phyloP scores from a whole-genome alignment of 2,329 filamentous ascomycete genomes.

The Paradendryphiella salina region DNA sequence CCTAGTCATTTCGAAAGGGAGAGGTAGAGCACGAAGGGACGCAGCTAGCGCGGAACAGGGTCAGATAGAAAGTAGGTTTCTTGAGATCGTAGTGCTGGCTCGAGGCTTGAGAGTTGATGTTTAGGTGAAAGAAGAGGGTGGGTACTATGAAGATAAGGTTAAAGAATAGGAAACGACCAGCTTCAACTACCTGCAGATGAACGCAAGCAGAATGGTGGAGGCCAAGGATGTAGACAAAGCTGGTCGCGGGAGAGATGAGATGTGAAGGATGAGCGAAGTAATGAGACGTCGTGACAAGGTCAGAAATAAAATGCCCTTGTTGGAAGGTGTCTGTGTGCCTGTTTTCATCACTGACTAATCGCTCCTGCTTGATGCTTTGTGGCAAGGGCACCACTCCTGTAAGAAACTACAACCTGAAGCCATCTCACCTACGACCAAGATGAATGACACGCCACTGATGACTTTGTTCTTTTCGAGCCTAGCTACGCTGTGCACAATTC shows the following conservation, averaged over 20 bases:
- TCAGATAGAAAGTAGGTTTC: not conserved
- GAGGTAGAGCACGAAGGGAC: not conserved
- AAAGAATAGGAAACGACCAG: slow-evolving; percentile 15
- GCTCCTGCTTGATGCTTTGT: slow-evolving; percentile 4
- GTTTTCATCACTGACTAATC: not conserved
- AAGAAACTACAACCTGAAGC: not conserved
- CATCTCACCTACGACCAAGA: not conserved
- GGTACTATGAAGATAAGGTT: not conserved
- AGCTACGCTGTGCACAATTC: not conserved
- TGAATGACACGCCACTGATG: not conserved
- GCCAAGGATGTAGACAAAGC: slow-evolving; percentile 13
- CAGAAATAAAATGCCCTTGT: not conserved
- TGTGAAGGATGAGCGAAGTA: slow-evolving; percentile 12
- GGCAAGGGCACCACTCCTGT: not conserved
- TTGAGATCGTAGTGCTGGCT: not conserved
- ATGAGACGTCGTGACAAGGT: slow-evolving; percentile 3
- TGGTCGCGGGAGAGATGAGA: slow-evolving; percentile 11
- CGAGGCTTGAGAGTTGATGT: not conserved
- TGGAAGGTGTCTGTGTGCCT: not conserved
- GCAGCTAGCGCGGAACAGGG: not conserved
- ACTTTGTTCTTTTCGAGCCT: not conserved
- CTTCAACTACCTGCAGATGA: slow-evolving; percentile 9
- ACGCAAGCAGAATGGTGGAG: not conserved
- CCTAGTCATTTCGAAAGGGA: slow-evolving; percentile 2
- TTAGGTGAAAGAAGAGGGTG: not conserved